Conservation (phyloP, 2,329 filamentous ascomycete genomes). For the Fusarium miscanthi region DNA sequence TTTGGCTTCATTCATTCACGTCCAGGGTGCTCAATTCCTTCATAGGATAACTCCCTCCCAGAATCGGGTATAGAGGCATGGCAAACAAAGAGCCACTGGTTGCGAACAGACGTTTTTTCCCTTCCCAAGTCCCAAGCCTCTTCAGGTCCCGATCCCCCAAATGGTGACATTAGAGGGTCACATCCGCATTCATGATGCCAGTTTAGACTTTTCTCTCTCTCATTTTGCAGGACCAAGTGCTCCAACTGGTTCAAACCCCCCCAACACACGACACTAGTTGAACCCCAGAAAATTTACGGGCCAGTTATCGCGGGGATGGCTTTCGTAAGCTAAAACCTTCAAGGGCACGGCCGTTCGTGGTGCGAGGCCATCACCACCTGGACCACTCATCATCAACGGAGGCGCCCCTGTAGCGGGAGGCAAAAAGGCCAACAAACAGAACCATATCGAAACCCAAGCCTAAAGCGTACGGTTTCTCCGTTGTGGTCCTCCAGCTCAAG, state of each 20-base stretch:
- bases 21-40: slow-evolving; percentile 32
- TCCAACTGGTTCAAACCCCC: slow-evolving; percentile 3
- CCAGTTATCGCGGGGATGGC: slow-evolving; percentile 25
- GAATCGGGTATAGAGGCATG: slow-evolving; percentile 14
- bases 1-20: slow-evolving; percentile 33
- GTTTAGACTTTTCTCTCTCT: slow-evolving; percentile 21
- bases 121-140: not conserved
- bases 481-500: not conserved
- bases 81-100: slow-evolving; percentile 5
- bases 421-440: slow-evolving; percentile 31
- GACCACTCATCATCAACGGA: slow-evolving; percentile 13
- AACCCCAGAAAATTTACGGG: slow-evolving; percentile 17
- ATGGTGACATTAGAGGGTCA: slow-evolving; percentile 23
- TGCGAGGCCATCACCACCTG: not conserved
- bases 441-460: slow-evolving; percentile 17
- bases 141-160: slow-evolving; percentile 1
- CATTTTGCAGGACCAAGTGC: slow-evolving; percentile 4
- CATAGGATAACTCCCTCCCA: slow-evolving; percentile 36
- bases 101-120: slow-evolving; percentile 3
- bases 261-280: not conserved
- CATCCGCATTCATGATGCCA: slow-evolving; percentile 31
- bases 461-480: slow-evolving; percentile 22
- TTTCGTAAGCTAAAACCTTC: slow-evolving; percentile 32
- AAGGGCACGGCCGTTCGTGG: slow-evolving; percentile 2
- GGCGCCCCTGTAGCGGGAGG: slow-evolving; percentile 20